Percentiles rank a stretch among this genome's conserved stretches.
Evolutionary conservation across 2,329 filamentous ascomycete genomes (phyloP).

Genomic region (Sporothrix globosa): DNA sequence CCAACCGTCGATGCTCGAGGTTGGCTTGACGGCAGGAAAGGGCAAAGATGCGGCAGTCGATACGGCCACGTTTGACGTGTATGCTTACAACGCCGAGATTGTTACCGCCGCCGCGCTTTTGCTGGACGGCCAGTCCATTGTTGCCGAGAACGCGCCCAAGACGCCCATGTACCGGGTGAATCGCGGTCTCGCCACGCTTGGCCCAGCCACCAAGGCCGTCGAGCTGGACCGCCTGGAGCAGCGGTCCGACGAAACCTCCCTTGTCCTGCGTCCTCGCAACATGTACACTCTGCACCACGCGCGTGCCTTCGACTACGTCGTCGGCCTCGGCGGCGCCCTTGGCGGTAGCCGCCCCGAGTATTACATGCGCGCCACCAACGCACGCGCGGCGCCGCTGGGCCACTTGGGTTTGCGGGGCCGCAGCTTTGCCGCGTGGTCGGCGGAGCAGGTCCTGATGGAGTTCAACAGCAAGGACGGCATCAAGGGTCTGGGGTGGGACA

Average conservation of each 20-base stretch:
- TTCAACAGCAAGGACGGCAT: background rate
- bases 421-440: background rate
- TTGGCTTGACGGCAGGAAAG: background rate
- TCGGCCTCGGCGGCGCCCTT: background rate
- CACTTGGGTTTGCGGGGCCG: background rate
- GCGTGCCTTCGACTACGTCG: background rate
- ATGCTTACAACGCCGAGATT: slow-evolving; percentile 8
- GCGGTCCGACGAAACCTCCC: background rate
- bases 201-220: slow-evolving; percentile 10
- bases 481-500: background rate
- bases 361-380: background rate
- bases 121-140: slow-evolving; percentile 1
- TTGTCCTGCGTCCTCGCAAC: background rate
- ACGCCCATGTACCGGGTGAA: background rate
- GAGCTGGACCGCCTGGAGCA: slow-evolving; percentile 1
- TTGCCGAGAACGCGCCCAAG: background rate
- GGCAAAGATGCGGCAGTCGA: background rate
- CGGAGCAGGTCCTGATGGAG: background rate
- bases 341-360: background rate
- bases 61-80: background rate
- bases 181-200: background rate
- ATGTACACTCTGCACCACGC: background rate
- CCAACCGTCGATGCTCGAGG: slow-evolving; percentile 15
- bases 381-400: background rate
- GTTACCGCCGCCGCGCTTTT: background rate